Conservation (phyloP, 495 filamentous ascomycete species). For the Penicillium cataractarum region DNA sequence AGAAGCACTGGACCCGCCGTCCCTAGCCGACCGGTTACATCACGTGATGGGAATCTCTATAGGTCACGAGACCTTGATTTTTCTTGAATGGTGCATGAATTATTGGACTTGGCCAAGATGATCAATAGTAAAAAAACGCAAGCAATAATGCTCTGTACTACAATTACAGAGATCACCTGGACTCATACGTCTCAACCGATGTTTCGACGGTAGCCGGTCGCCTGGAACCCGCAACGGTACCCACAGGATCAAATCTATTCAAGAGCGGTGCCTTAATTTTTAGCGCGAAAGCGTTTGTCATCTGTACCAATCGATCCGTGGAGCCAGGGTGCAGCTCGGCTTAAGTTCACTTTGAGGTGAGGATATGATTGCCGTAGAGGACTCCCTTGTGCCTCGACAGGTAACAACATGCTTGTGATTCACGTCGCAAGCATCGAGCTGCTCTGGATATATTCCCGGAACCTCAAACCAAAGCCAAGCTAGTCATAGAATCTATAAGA, state of each 20-base stretch:
- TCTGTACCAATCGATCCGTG: neutral
- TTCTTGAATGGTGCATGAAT: neutral
- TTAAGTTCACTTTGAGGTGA: neutral
- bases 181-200: neutral
- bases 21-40: conserved; percentile 29
- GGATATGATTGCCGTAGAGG: neutral
- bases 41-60: conserved; percentile 27
- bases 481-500: neutral
- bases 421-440: neutral
- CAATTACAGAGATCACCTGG: neutral
- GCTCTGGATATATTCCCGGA: neutral
- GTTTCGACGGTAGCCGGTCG: neutral
- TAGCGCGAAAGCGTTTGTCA: neutral
- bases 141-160: neutral
- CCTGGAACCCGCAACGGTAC: neutral
- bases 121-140: neutral
- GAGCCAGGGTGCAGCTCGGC: neutral
- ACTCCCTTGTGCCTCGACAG: neutral
- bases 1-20: conserved; percentile 1
- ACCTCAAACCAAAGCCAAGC: neutral
- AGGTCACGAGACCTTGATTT: neutral
- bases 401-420: neutral
- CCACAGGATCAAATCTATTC: neutral
- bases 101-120: neutral
- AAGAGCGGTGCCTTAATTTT: neutral